Evolutionary conservation across 2,329 filamentous ascomycete genomes (phyloP).

Genomic region (Alternaria novae-zelandiae): DNA sequence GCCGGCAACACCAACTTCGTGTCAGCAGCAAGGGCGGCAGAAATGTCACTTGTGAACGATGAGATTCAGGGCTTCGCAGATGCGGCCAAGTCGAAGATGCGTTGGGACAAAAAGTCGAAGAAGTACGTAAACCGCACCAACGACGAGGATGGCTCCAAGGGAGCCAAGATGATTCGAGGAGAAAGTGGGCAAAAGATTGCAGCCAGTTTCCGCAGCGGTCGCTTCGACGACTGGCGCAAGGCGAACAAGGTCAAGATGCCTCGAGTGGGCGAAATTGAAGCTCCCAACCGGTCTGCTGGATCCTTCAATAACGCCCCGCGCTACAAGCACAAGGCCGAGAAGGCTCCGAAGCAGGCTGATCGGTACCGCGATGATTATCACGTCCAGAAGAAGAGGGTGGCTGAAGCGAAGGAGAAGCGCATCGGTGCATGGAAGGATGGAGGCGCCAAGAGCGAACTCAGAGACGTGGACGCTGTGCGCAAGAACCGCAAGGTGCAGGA

Average conservation of each 20-base stretch:
- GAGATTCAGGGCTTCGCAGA: conserved; percentile 83
- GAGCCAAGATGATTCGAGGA: conserved; percentile 76
- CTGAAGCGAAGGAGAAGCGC: conserved; percentile 84
- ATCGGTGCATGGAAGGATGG: conserved; percentile 76
- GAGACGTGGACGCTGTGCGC: conserved; percentile 81
- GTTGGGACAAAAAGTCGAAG: conserved; percentile 96
- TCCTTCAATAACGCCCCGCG: conserved; percentile 54
- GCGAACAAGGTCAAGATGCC: conserved; percentile 83
- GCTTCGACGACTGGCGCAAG: conserved; percentile 92
- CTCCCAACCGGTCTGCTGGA: conserved; percentile 32
- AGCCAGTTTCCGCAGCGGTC: conserved; percentile 87
- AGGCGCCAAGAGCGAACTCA: conserved; percentile 77
- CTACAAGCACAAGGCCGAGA: conserved; percentile 86
- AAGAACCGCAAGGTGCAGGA: conserved; percentile 81
- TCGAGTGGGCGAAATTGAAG: conserved; percentile 81
- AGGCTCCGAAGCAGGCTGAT: conserved; percentile 91
- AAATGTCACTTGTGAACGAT: conserved; percentile 93
- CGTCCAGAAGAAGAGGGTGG: conserved; percentile 85
- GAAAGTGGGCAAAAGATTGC: conserved; percentile 97
- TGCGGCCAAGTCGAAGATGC: conserved; percentile 75
- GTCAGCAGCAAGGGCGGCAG: conserved; percentile 81
- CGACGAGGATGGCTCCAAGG: conserved; percentile 88
- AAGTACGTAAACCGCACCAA: conserved; percentile 93
- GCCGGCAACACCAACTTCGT: conserved; percentile 73
- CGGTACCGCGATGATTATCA: conserved; percentile 91